These are phyloP conservation scores for Salix udensis DNA, from an alignment of 345 rosid genomes.

Conservation along the genomic window DNA sequence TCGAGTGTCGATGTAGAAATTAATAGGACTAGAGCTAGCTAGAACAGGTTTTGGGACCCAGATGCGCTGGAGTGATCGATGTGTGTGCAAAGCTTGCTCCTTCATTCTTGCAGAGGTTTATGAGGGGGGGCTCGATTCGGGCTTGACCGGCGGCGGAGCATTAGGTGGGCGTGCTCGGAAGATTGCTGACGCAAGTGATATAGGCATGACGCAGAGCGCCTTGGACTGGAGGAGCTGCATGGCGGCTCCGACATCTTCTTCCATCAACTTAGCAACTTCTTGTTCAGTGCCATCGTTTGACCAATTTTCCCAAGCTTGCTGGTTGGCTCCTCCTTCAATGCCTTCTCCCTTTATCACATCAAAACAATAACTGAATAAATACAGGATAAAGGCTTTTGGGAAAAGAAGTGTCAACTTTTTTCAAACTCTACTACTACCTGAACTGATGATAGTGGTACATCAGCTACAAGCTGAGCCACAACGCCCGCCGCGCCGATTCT, in stretches of 20 bases:
- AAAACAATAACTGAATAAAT: neutral
- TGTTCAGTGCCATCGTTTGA: constrained; percentile 64
- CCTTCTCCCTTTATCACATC: constrained; percentile 43
- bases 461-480: constrained; percentile 72
- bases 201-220: constrained; percentile 77
- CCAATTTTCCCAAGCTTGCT: constrained; percentile 69
- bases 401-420: neutral
- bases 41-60: constrained; percentile 5
- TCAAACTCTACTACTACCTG: constrained; percentile 41
- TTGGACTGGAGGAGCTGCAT: constrained; percentile 81
- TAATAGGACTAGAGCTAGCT: neutral
- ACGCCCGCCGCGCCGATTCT: constrained; percentile 68
- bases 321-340: constrained; percentile 41
- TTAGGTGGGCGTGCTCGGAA: constrained; percentile 46
- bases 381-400: neutral
- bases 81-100: neutral
- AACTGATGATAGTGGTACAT: constrained; percentile 50
- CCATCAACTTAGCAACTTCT: constrained; percentile 73
- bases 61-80: neutral
- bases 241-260: constrained; percentile 73
- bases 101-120: constrained; percentile 5
- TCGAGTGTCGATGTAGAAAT: neutral
- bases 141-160: constrained; percentile 36
- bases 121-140: constrained; percentile 47
- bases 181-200: constrained; percentile 62